Conservation (phyloP, 2,329 filamentous ascomycete genomes). For the Xylariales sp. region DNA sequence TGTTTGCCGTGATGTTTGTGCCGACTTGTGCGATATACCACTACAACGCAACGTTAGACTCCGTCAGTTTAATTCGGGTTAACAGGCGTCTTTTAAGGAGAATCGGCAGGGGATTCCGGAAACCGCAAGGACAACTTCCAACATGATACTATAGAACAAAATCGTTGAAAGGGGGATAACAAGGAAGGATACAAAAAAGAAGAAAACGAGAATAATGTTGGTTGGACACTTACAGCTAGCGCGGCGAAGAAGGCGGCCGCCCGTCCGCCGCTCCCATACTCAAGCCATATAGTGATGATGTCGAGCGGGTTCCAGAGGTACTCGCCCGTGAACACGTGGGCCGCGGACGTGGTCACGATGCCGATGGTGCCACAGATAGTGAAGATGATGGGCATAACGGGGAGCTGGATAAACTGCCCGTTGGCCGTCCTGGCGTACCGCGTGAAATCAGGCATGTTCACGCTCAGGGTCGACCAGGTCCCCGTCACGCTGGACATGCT, state of each 20-base stretch:
- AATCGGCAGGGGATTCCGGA: not conserved
- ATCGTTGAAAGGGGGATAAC: too few relatives aligned
- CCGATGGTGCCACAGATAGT: constrained; percentile 63
- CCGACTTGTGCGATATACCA: constrained; percentile 67
- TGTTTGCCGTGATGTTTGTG: constrained; percentile 68
- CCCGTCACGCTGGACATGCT: constrained; percentile 60
- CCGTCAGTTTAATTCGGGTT: not conserved
- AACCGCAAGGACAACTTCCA: not conserved
- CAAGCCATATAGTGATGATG: constrained; percentile 59
- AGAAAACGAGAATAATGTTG: too few relatives aligned
- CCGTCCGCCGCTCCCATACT: constrained; percentile 56
- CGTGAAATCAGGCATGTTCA: constrained; percentile 67
- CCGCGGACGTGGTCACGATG: constrained; percentile 68
- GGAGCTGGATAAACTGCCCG: constrained; percentile 57
- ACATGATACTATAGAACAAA: not conserved
- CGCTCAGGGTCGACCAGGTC: constrained; percentile 56
- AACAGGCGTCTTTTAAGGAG: not conserved
- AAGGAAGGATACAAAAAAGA: not conserved
- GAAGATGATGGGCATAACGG: constrained; percentile 60
- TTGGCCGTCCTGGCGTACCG: constrained; percentile 53
- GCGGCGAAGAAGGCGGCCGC: constrained; percentile 60
- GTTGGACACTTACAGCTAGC: constrained; percentile 47
- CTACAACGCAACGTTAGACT: not conserved
- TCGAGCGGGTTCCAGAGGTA: constrained; percentile 63
- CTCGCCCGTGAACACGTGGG: constrained; percentile 62